Evolutionary conservation across 2,329 filamentous ascomycete genomes (phyloP), one percentile per base, ranked within the genome.

Genomic region (Trichoderma sp.): DNA sequence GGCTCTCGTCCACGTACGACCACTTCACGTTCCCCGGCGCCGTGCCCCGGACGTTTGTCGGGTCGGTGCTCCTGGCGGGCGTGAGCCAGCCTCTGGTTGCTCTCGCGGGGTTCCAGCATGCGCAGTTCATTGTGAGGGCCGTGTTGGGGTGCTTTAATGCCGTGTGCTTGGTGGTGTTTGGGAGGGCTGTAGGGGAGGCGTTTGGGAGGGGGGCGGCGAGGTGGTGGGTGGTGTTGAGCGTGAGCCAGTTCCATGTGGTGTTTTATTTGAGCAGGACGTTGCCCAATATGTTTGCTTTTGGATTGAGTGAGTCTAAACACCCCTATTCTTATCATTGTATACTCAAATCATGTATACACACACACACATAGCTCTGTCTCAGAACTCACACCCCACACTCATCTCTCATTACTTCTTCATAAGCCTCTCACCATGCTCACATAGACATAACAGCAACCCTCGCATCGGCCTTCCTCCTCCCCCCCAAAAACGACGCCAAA

Each of bases 271-370:
- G 94, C 17, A 88, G 96, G 73, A 96, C 94, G 3, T 83, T 99
- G 74, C 96, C 96, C 2, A 99, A 99, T 80, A 97, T 97, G 92
- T 97, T 98, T 82, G 95, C 96, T 23, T 96, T 98, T 83, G 89
- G 90, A 11, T 83, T 98, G 72, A 93, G 92, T 95, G 85, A 81
- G 91, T 86, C 43, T 30, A 7, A 6, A 12, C 2, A n/a, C 9
- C 13, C 32, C n/a, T 8, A 12, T 13, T n/a, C 43, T 30, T 17
- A 43, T 9, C 4, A 17, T 5, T 34, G 17, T 59, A 34, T 59
- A 59, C 47, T 53, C 47, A n/a, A n/a, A 1, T 57, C 47, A 0
- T 28, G 43, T 53, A 34, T 17, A 36, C 6, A 12, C 17, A 43
- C 39, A 43, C 39, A 8, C 9, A 20, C 2, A 6, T 12, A n/a